Conservation (phyloP, 441 rosid genomes). For the Populus trichocarpa region DNA sequence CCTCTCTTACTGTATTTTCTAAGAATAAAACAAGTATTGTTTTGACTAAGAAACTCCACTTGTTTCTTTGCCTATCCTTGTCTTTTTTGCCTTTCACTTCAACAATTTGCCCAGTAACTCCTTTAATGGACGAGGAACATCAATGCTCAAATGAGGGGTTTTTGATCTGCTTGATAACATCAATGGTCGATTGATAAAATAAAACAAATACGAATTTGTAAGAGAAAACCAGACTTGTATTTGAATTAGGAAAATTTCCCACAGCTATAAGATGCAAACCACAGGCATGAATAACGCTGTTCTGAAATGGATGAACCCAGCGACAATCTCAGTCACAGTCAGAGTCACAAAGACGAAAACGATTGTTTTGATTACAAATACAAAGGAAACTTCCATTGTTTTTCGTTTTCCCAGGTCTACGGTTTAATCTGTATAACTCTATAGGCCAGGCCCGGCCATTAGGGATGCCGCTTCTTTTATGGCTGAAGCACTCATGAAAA, state of each 20-base stretch:
- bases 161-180: too few species aligned
- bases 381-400: not conserved
- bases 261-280: slow-evolving; percentile 6
- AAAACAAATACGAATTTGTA: too few species aligned
- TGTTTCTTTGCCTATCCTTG: slow-evolving; percentile 8
- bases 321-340: not conserved
- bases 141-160: too few species aligned
- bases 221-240: too few species aligned
- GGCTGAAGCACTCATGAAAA: too few species aligned
- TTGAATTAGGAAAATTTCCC: not conserved
- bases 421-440: not conserved
- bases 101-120: not conserved
- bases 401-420: not conserved
- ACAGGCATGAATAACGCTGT: slow-evolving; percentile 7
- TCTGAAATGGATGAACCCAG: not conserved
- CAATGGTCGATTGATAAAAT: too few species aligned
- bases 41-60: slow-evolving; percentile 21
- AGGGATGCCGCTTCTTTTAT: too few species aligned
- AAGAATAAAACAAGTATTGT: slow-evolving; percentile 14
- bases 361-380: not conserved
- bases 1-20: slow-evolving; percentile 14
- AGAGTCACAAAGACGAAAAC: not conserved
- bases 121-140: not conserved
- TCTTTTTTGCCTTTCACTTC: not conserved
- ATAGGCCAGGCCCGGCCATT: not conserved